Evolutionary conservation across 2,329 filamentous ascomycete genomes (phyloP), one percentile per base, ranked within the genome.

Genomic region (Ophiostoma triangulosporum): DNA sequence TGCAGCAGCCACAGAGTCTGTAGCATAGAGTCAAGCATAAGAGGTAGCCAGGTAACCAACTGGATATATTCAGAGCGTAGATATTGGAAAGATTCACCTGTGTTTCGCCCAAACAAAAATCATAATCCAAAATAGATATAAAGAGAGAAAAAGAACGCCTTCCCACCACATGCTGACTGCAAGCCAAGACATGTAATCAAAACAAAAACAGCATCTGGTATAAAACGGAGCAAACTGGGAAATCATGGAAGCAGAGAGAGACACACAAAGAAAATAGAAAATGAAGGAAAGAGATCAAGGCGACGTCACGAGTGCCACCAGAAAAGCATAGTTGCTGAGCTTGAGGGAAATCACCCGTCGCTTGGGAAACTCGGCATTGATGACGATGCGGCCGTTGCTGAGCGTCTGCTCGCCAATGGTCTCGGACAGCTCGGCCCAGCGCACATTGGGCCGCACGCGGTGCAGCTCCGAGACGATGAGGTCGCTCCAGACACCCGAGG

Each of bases 401-500:
- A 76, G 74, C 14, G 73, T 70, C 9, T 80, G 70, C 57, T 78
- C 76, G 43, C 79, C 79, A 56, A 86, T 81, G 2, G 74, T 78
- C 52, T 86, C 81, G 12, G 75, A 72, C 53, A 86, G 71, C 59
- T 84, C 77, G 43, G 77, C 70, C 60, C 83, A 88, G 1, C 69
- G 67, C 3, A 75, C 75, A 1, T 69, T 65, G 0, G 84, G 83
- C 6, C 84, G 75, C 12, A 77, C 73, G 35, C 71, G 69, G 31
- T 73, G 70, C 52, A 89, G 73, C 54, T 78, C 74, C 24, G 75
- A 69, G 9, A 88, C 68, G 46, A 88, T 87, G 7, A 69, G 64
- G 8, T 84, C 77, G 62, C 80, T 88, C 85, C 84, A 89, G 2
- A 89, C 75, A 5, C 85, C 85, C 1, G 78, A 81, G 60, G 81